These are phyloP conservation scores for Aureobasidium musti DNA, from an alignment of 2,329 filamentous ascomycete genomes.

Conservation along the genomic window DNA sequence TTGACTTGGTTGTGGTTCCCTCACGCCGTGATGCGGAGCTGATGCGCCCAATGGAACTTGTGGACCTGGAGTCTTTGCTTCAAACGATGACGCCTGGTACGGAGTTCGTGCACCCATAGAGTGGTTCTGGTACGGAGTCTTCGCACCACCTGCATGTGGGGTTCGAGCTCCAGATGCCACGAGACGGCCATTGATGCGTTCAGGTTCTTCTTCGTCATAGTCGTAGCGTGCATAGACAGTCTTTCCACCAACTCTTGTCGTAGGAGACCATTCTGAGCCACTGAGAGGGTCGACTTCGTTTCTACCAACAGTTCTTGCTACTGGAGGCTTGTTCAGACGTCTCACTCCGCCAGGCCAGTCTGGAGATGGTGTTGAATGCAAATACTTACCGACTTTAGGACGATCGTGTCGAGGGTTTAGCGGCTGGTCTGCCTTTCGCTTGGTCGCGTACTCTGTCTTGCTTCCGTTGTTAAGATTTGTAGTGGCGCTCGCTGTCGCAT, in stretches of 20 bases:
- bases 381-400: constrained; percentile 16
- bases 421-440: constrained; percentile 11
- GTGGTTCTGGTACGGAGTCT: not conserved
- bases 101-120: constrained; percentile 1
- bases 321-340: not conserved
- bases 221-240: constrained; percentile 6
- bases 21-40: not conserved
- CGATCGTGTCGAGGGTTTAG: constrained; percentile 6
- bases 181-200: constrained; percentile 3
- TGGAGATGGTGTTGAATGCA: constrained; percentile 22
- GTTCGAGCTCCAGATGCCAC: constrained; percentile 1
- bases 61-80: not conserved
- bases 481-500: not conserved
- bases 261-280: constrained; percentile 3
- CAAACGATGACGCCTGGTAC: not conserved
- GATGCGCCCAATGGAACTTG: not conserved
- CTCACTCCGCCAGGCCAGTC: constrained; percentile 3
- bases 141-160: not conserved
- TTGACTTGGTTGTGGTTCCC: not conserved
- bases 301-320: not conserved
- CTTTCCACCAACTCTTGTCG: constrained; percentile 11
- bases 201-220: not conserved
- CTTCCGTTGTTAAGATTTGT: not conserved
- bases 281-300: not conserved
- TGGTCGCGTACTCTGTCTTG: not conserved